A percentile compares a stretch with the other conserved stretches of the same genome.
These are phyloP conservation scores for Torrubiella hemipterigena DNA, from an alignment of 2,329 filamentous ascomycete species.

Conservation along the genomic window DNA sequence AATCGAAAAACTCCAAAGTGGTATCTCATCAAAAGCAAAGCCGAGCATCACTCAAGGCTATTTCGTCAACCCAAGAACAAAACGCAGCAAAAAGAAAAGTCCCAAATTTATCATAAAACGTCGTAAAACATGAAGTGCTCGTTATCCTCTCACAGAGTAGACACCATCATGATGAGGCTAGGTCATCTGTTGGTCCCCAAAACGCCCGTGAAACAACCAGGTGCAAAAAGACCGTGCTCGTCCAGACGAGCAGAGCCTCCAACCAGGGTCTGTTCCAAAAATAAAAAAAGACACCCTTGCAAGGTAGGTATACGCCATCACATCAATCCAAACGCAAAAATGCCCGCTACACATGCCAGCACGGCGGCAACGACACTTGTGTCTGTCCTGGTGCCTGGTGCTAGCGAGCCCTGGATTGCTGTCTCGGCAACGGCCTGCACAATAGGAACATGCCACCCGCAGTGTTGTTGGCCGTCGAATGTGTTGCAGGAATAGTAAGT, in stretches of 20 bases:
- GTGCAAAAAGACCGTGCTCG: not conserved
- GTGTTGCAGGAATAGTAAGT: conserved; percentile 22
- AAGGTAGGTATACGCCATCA: conserved; percentile 3
- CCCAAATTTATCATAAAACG: too few species aligned
- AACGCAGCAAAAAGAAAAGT: too few species aligned
- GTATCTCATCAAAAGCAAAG: too few species aligned
- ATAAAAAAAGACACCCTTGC: not conserved
- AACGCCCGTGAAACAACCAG: not conserved
- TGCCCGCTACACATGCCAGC: conserved; percentile 11
- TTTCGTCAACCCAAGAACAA: too few species aligned
- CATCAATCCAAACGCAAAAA: conserved; percentile 14
- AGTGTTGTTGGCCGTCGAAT: conserved; percentile 16
- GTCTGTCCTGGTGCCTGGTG: conserved; percentile 8
- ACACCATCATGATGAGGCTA: not conserved
- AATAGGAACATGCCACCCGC: conserved; percentile 23
- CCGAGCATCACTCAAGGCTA: too few species aligned
- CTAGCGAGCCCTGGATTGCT: not conserved
- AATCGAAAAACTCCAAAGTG: too few species aligned
- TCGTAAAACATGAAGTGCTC: too few species aligned
- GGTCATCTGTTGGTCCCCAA: not conserved
- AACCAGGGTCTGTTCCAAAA: not conserved
- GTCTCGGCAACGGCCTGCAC: conserved; percentile 13
- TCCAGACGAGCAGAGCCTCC: not conserved
- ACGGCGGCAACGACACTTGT: conserved; percentile 11
- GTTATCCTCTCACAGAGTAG: too few species aligned